Evolutionary conservation across 1,284 basidiomycete genomes (phyloP).

Genomic region (Ceratobasidium sp.): DNA sequence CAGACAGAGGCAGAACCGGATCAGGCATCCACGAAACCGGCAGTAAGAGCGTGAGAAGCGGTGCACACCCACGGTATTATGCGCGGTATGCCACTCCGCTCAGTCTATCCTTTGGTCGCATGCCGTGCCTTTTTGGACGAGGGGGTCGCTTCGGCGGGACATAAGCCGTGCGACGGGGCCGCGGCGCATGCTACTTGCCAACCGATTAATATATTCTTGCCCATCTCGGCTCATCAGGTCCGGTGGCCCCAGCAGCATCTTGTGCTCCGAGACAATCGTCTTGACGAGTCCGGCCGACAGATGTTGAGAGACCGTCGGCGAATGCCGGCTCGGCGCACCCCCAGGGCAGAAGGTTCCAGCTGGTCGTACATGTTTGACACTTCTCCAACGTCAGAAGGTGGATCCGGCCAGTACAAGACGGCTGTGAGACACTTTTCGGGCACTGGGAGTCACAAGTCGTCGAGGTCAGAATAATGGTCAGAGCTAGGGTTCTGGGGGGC

Average conservation of each 20-base stretch:
- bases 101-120: background rate
- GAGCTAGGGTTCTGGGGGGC: background rate
- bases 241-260: background rate
- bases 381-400: background rate
- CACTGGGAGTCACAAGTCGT: background rate
- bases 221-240: background rate
- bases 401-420: background rate
- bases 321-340: too few relatives aligned
- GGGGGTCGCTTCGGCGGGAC: background rate
- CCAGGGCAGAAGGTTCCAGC: constrained; percentile 4
- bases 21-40: constrained; percentile 21
- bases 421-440: background rate
- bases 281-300: background rate
- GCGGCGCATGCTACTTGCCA: constrained; percentile 9
- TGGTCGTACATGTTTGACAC: background rate
- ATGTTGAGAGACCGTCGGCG: constrained; percentile 14
- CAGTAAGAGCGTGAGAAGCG: background rate
- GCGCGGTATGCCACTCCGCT: background rate
- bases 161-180: background rate
- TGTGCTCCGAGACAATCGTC: background rate
- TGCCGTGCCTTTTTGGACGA: background rate
- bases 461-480: background rate
- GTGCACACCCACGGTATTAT: background rate
- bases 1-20: background rate
- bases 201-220: background rate